Evolutionary conservation across 73 alveolate species (phyloP), one percentile per base, ranked within the genome.

Genomic region (Paramecium sonneborni): DNA sequence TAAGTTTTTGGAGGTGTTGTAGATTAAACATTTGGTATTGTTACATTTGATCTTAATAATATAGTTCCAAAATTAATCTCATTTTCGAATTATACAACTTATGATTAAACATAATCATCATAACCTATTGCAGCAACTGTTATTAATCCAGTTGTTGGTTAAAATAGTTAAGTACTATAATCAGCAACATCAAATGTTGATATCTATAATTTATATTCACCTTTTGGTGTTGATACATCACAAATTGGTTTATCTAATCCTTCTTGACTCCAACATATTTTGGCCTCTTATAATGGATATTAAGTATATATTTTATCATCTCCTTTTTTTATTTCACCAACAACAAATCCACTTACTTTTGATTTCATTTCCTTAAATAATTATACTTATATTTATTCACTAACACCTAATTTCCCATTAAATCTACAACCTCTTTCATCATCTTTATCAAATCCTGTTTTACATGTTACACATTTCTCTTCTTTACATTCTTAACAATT

Each of bases 31-130:
- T 72, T 72, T 6, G 90, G 90, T 43, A 79, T 43, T 14, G 90
- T 44, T n/a, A 79, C 74, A 43, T 79, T 46, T 7, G 69, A 43
- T 43, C 44, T 41, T 21, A 79, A 3, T 21, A 46, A 11, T 6
- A 79, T 43, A 30, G 90, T 79, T 23, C 90, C 90, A 30, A 79
- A 79, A 79, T 79, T 41, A 24, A 79, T 41, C 1, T 43, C 74
- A 18, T 79, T 76, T 23, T 38, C n/a, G 30, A 43, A 79, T 20
- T 79, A 12, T 23, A 79, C 69, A 3, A 46, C 72, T 26, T 79
- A 79, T 41, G 44, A 6, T 43, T 41, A 10, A 9, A 23, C 48
- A 79, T 43, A 43, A 14, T 32, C 41, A 26, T 79, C 76, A 23
- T 30, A 79, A 37, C 90, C 90, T 12, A 23, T 57, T 20, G 90